Conservation (phyloP, 202 grass and related monocot genomes). For the Setaria italica region DNA sequence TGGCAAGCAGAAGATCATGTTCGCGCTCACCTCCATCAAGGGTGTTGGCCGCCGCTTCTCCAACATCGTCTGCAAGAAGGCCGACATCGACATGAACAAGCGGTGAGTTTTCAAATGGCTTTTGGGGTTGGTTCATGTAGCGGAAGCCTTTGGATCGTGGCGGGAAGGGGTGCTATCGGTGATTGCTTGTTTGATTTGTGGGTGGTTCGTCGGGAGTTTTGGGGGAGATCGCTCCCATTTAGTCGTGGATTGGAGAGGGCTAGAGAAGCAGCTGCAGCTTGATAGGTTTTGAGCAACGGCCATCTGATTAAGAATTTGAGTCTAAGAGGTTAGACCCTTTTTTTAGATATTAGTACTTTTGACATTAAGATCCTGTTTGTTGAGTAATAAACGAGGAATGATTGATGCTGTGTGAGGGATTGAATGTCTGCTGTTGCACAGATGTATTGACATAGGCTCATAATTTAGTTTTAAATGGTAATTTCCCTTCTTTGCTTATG, state of each 20-base stretch:
- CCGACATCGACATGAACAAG: constrained; percentile 94
- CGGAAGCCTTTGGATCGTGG: neutral
- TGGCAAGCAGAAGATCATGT: constrained; percentile 97
- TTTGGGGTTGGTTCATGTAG: neutral
- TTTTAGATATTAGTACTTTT: neutral
- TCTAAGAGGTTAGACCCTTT: neutral
- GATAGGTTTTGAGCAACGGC: neutral
- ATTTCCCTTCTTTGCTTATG: too few relatives aligned
- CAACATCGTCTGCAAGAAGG: constrained; percentile 95
- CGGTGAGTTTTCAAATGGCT: constrained; percentile 19
- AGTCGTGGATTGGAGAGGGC: neutral
- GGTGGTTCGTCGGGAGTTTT: neutral
- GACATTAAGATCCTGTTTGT: neutral
- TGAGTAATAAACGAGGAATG: neutral
- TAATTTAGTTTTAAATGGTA: neutral
- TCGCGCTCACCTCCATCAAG: constrained; percentile 84
- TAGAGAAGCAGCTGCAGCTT: neutral
- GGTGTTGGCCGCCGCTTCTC: constrained; percentile 82
- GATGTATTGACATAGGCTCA: neutral
- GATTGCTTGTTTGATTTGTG: neutral
- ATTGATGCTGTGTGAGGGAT: neutral
- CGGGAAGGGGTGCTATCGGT: neutral
- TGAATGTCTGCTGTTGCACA: neutral
- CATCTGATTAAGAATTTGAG: neutral
- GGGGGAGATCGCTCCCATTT: neutral